Evolutionary conservation across 2,329 filamentous ascomycete genomes (phyloP), one percentile per base, ranked within the genome.

Genomic region (Calonectria naviculata): DNA sequence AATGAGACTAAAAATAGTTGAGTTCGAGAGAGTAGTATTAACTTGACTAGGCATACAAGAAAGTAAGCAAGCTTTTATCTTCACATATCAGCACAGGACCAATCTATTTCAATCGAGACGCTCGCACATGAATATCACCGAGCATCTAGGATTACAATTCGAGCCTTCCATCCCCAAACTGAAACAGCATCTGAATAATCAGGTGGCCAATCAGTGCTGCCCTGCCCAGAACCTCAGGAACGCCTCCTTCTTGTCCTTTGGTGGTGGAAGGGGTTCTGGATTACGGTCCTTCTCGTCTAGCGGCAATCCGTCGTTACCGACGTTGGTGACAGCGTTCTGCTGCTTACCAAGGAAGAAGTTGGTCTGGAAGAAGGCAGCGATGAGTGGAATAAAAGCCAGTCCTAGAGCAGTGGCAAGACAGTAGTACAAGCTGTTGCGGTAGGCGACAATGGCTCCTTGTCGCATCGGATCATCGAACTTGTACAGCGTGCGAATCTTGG

Each of bases 291-390:
- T 75, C 41, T 76, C 75, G 21, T 70, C 67, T 26, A 79, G 58
- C 34, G 68, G 52, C 73, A 75, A 67, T 3, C 78, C 79, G 38
- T 80, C 78, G 21, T 78, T 75, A 0, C 79, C 78, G 19, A 74
- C 73, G 65, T 80, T 78, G 4, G 74, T 79, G 9, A 80, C 80
- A 3, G 76, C 78, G 46, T 80, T 80, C 61, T 81, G 75, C 71
- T 80, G 74, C 73, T 80, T 81, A 36, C 80, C 80, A 3, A 81
- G 70, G 65, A 78, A 81, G 75, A 75, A 85, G 71, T 84, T 80
- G 34, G 83, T 82, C 79, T 83, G 83, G 70, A 82, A 83, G 38
- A 83, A 78, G 1, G 82, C 77, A 2, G 80, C 81, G 5, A 84
- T 63, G 17, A 83, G 68, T 1, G 83, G 79, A 2, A 85, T 72